These are phyloP conservation scores for Ceratocystis harringtonii DNA, from an alignment of 2,329 filamentous ascomycete genomes.

Conservation along the genomic window DNA sequence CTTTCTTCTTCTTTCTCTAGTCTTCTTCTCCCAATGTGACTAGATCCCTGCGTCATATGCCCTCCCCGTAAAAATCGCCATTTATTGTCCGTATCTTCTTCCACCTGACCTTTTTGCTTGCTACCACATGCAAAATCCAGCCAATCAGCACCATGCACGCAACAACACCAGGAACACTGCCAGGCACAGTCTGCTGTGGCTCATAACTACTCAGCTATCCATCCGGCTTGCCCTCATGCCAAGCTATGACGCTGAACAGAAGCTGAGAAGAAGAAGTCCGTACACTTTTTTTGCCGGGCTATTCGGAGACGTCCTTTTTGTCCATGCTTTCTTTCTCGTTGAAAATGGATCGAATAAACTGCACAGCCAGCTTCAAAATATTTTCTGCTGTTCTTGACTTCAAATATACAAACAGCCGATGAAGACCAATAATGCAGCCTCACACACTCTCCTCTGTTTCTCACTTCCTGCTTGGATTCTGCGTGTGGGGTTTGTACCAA, in stretches of 20 bases:
- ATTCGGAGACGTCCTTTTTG: neutral
- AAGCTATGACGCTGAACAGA: neutral
- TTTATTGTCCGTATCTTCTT: neutral
- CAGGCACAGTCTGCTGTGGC: neutral
- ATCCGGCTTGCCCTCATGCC: neutral
- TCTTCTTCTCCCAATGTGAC: too few relatives aligned
- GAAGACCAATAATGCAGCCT: too few relatives aligned
- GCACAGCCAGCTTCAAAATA: too few relatives aligned
- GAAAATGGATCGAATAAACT: too few relatives aligned
- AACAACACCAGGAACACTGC: neutral
- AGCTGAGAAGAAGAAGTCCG: neutral
- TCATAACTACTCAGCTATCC: neutral
- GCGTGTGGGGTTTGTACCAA: neutral
- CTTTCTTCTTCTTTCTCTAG: too few relatives aligned
- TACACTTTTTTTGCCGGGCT: neutral
- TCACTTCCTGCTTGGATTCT: neutral
- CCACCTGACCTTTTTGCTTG: neutral
- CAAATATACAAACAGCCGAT: too few relatives aligned
- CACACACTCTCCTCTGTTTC: neutral
- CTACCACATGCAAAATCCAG: neutral
- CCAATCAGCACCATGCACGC: neutral
- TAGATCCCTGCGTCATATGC: too few relatives aligned
- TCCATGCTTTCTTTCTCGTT: too few relatives aligned
- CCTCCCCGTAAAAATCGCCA: too few relatives aligned
- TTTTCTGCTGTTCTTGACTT: too few relatives aligned